Evolutionary conservation across 352 stramenopile species (phyloP), one percentile per base, ranked within the genome.

Genomic region (Globisporangium canariense): DNA sequence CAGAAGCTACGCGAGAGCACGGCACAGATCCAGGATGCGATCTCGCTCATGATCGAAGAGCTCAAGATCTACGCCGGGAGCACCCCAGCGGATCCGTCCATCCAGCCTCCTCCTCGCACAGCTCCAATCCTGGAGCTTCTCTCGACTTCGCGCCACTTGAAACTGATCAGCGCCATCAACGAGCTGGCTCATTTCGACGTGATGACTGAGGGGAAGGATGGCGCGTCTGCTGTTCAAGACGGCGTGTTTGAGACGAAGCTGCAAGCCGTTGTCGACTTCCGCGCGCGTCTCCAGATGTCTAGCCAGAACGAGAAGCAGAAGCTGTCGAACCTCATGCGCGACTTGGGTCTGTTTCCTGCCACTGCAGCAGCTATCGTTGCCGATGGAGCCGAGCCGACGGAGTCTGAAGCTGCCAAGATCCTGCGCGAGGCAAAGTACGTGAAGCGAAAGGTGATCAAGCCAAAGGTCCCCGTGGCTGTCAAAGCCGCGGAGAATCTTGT

Each of bases 231-330:
- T 52, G 45, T 68, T 14, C 52, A 61, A 5, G 65, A 83, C 32
- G 75, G 75, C 34, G 62, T 68, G 7, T 89, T 93, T 20, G 77
- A 89, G 60, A 73, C 58, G 5, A 81, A 84, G 34, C 60, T 93
- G 54, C 81, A 91, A 70, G 69, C 77, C 14, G 81, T 91, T 47
- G 80, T 93, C 10, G 84, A 93, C 63, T 87, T 85, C 18, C 80
- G 84, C 47, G 76, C 82, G 16, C 81, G 84, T 18, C 74, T 93
- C 5, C 78, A 90, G 62, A 89, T 93, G 77, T 84, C 82, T 11
- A 80, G 73, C 16, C 75, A 61, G 28, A 86, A 89, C 16, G 84
- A 93, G 52, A 93, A 90, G 61, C 77, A 83, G 34, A 91, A 89
- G 46, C 54, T 93, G 25, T 43, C 65, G 2, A 73, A 66, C 32